Percentiles rank a stretch among this genome's conserved stretches.
These are phyloP conservation scores for Sphagnurus paluster DNA, from an alignment of 1,284 basidiomycete species.

Conservation along the genomic window DNA sequence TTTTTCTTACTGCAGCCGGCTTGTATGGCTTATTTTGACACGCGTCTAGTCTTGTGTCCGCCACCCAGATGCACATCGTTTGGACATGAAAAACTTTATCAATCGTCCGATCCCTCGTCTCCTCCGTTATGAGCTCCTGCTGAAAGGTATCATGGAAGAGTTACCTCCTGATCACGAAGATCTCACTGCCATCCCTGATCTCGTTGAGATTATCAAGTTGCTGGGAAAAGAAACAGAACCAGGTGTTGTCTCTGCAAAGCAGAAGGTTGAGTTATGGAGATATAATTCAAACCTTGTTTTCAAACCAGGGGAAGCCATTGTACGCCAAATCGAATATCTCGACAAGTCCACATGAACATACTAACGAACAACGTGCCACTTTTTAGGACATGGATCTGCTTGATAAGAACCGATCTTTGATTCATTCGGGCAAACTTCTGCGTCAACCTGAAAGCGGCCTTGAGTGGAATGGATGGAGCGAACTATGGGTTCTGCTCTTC, in stretches of 20 bases:
- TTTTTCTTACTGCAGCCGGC: conserved; percentile 1
- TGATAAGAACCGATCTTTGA: conserved; percentile 78
- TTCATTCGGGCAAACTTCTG: conserved; percentile 82
- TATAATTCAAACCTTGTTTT: conserved; percentile 80
- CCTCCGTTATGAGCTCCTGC: conserved; percentile 85
- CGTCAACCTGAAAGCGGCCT: conserved; percentile 84
- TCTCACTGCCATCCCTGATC: conserved; percentile 74
- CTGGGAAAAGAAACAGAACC: conserved; percentile 85
- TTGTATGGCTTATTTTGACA: neutral
- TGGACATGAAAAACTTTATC: conserved; percentile 89
- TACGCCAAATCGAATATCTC: conserved; percentile 38
- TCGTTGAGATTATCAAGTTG: conserved; percentile 84
- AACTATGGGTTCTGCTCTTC: conserved; percentile 86
- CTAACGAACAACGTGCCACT: too few relatives aligned
- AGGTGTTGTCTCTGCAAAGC: conserved; percentile 79
- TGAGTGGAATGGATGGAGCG: conserved; percentile 82
- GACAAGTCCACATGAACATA: neutral
- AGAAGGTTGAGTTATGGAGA: conserved; percentile 85
- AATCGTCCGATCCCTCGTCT: conserved; percentile 88
- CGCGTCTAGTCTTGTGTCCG: conserved; percentile 47
- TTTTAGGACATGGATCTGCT: conserved; percentile 84
- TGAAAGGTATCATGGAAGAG: conserved; percentile 78
- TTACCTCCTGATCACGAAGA: conserved; percentile 79
- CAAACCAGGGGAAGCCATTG: conserved; percentile 77
- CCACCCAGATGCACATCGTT: conserved; percentile 72